A percentile compares a stretch with the other conserved stretches of the same genome.
phyloP scores from a whole-genome alignment of 148 eudicot species.

The Fagopyrum homotropicum region DNA sequence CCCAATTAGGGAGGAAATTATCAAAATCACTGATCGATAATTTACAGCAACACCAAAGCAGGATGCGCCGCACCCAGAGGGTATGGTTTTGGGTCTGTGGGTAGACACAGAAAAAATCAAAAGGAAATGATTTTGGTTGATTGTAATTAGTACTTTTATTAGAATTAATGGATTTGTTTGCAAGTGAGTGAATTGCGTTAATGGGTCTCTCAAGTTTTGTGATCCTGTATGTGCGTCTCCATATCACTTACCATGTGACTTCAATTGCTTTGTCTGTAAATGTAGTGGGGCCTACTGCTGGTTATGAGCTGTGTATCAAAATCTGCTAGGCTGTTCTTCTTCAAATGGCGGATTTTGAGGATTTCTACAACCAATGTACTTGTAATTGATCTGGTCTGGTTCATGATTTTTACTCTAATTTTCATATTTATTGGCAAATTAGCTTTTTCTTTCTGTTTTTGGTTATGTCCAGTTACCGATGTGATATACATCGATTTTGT shows the following conservation, averaged over 20 bases:
- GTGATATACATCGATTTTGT: no score
- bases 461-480: no score
- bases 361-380: no score
- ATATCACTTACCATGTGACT: background rate
- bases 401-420: no score
- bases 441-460: no score
- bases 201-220: background rate
- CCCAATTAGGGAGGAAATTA: conserved; percentile 4
- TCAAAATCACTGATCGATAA: background rate
- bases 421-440: no score
- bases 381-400: no score
- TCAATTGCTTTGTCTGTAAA: background rate
- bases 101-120: background rate
- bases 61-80: background rate
- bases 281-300: background rate
- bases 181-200: conserved; percentile 7
- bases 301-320: background rate
- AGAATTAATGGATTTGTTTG: conserved; percentile 1
- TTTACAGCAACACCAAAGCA: background rate
- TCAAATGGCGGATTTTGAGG: background rate
- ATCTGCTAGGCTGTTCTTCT: background rate
- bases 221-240: background rate
- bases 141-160: background rate
- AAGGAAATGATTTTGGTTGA: conserved; percentile 2
- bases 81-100: conserved; percentile 2